Percentiles rank a stretch among this genome's conserved stretches.
These are phyloP conservation scores for Alnus glutinosa DNA, from an alignment of 306 rosid genomes.

Conservation along the genomic window DNA sequence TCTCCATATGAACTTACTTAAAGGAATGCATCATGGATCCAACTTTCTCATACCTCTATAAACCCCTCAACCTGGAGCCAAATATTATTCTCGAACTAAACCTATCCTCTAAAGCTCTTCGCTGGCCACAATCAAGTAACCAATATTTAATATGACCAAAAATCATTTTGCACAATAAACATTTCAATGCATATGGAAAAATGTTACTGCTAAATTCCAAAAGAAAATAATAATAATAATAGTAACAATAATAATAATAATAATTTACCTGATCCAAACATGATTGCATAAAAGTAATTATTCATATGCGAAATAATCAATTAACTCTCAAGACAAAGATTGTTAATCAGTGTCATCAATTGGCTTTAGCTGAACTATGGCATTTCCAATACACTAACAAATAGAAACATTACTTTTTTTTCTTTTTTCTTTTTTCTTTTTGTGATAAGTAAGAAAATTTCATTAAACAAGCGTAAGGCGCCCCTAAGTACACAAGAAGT, in stretches of 20 bases:
- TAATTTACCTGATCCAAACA: not conserved
- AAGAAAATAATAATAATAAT: not conserved
- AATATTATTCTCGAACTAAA: not conserved
- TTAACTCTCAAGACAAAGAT: slow-evolving; percentile 13
- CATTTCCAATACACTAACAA: slow-evolving; percentile 6
- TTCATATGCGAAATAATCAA: slow-evolving; percentile 9
- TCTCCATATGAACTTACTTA: too few species aligned
- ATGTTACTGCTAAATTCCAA: not conserved
- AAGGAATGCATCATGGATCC: slow-evolving; percentile 5
- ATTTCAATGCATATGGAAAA: not conserved
- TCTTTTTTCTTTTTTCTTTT: too few species aligned
- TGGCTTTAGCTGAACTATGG: slow-evolving; percentile 10
- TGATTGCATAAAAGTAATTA: slow-evolving; percentile 8
- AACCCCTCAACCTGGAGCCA: not conserved
- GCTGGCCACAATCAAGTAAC: slow-evolving; percentile 10
- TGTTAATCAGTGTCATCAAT: slow-evolving; percentile 12
- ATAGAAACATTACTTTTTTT: slow-evolving; percentile 4
- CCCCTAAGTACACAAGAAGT: too few species aligned
- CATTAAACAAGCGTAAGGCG: too few species aligned
- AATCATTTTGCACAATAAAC: not conserved
- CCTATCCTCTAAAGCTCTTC: slow-evolving; percentile 16
- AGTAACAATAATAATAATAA: not conserved
- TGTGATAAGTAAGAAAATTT: too few species aligned
- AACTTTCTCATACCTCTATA: not conserved
- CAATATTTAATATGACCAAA: not conserved